Evolutionary conservation across 805 yeast genomes (phyloP), one percentile per base, ranked within the genome.

Genomic region (Candida germanica): DNA sequence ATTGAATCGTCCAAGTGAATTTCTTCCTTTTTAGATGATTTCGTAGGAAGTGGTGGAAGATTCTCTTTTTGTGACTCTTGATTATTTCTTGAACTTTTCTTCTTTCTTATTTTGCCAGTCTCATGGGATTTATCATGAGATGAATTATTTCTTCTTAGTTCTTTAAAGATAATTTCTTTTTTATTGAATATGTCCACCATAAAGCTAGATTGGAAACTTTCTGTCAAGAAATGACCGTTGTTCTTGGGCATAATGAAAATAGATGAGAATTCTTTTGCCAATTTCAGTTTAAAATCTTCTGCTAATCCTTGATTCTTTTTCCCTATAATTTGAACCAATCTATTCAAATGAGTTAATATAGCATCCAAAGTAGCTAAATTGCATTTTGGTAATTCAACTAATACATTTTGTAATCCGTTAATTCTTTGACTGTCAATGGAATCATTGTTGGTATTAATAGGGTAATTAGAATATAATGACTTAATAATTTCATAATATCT

Each of bases 321-420:
- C 53, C 71, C 75, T 59, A 54, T 69, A 51, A 53, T 65, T 36
- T 55, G 60, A 19, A 81, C 73, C 38, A 87, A 60, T 31, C 94
- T 68, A 35, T 73, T 71, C 54, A 87, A 74, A 57, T 87, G 95
- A 2, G 87, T 79, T 25, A 81, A 72, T n/a, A 87, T 58, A 1
- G 89, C 88, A 54, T 83, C 89, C 36, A 87, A 68, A 0, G 94
- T 83, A 1, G 94, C 91, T 28, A 86, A 65, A 49, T 82, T 83
- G 29, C 83, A 71, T 34, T 80, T 76, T 14, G 87, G 79, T 36
- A 87, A 66, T 39, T 83, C 83, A 3, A 75, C 68, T 39, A 87
- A 64, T 0, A 83, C 76, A 41, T 79, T 82, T 25, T 76, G 81
- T 33, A 86, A 59, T 0, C 88, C 87, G 31, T 67, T 71, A 10